Percentiles rank a stretch among this genome's conserved stretches.
phyloP scores from a whole-genome alignment of 345 rosid genomes.

The Camelina hispida region DNA sequence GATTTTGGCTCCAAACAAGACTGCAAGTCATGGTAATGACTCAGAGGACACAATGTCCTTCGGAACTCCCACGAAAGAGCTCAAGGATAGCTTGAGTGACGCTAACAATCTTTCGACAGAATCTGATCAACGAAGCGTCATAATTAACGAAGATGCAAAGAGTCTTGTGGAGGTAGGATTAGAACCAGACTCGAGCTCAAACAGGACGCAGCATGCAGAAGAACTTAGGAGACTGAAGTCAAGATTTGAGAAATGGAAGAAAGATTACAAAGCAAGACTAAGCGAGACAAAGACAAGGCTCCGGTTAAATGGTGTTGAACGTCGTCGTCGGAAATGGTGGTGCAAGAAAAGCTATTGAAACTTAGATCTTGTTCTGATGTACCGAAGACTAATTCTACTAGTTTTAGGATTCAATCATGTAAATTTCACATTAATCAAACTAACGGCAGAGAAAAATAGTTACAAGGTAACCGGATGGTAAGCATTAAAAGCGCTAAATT shows the following conservation, averaged over 20 bases:
- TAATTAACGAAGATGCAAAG: conserved; percentile 63
- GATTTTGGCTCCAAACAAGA: conserved; percentile 58
- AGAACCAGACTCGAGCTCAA: conserved; percentile 39
- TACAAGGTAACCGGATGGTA: conserved; percentile 2
- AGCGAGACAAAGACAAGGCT: conserved; percentile 66
- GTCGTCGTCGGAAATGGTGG: conserved; percentile 79
- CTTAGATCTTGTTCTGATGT: background rate
- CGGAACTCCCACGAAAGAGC: conserved; percentile 70
- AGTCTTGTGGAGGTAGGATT: conserved; percentile 53
- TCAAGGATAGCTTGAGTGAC: conserved; percentile 52
- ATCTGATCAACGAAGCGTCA: conserved; percentile 63
- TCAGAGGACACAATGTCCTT: conserved; percentile 61
- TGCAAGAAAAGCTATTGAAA: conserved; percentile 48
- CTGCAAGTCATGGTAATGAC: conserved; percentile 54
- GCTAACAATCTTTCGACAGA: conserved; percentile 58
- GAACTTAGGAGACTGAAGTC: conserved; percentile 63
- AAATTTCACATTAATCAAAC: conserved; percentile 19
- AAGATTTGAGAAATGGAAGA: conserved; percentile 83
- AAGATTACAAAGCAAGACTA: conserved; percentile 73
- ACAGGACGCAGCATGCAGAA: conserved; percentile 46
- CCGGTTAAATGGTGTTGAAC: conserved; percentile 53
- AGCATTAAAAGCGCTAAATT: background rate
- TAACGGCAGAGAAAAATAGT: background rate
- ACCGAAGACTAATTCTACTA: background rate
- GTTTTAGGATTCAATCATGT: conserved; percentile 10